Evolutionary conservation across 352 stramenopile genomes (phyloP), one percentile per base, ranked within the genome.

Genomic region (Globisporangium spiculum): DNA sequence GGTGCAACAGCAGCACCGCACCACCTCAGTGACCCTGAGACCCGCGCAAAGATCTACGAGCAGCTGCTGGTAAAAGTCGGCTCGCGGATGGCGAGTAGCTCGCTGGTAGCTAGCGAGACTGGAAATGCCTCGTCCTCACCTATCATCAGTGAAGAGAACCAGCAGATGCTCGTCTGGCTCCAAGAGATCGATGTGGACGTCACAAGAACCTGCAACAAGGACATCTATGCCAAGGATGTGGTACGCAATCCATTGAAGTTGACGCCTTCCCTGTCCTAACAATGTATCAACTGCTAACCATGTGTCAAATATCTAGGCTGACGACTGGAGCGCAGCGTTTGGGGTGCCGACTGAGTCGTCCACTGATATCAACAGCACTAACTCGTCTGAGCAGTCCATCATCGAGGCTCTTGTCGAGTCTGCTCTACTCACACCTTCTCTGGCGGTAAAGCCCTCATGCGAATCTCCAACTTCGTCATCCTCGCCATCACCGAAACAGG

Each of bases 151-250:
- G 74, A 85, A 60, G 83, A 92, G 36, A 74, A 81, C 27, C 44
- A 75, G 18, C 81, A 86, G n/a, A 69, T 90, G 16, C 69, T 88
- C 14, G 69, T 78, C 27, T 94, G 84, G 87, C 81, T 94, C 9
- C 81, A 83, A 20, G 84, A 94, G 72, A 94, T 94, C 48, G 87
- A 94, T 64, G 81, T 93, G 12, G 87, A 94, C 69, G 87, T 94
- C 22, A 77, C 81, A 6, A 82, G 86, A 10, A 94, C 86, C 14
- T 92, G 83, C 67, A 77, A 86, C 66, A 87, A 81, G 26, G 78
- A 76, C 14, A 83, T 84, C 5, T 81, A 90, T 56, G 75, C 65
- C 27, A 70, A 71, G 18, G 71, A 75, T n/a, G 62, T 69, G 48
- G 71, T 80, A 65, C 16, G 63, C 44, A 3, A 27, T 20, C 1